Percentiles rank a stretch among this genome's conserved stretches.
These are phyloP conservation scores for Thelephora terrestris DNA, from an alignment of 1,284 basidiomycete genomes.

Conservation along the genomic window DNA sequence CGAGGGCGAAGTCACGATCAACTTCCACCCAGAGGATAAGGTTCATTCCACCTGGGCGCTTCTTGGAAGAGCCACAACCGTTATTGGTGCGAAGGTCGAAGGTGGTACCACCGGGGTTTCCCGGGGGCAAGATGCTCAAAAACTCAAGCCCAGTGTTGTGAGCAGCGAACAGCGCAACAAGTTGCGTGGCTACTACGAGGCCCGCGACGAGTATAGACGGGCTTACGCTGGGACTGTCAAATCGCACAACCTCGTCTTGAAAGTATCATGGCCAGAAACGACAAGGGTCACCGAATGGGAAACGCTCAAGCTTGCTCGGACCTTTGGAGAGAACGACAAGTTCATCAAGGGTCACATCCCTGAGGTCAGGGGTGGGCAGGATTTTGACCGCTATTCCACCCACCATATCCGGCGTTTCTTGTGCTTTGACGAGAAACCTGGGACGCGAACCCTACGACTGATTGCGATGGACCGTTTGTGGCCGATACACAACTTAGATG, in stretches of 20 bases:
- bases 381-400: constrained; percentile 7
- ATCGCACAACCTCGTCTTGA: constrained; percentile 6
- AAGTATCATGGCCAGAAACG: constrained; percentile 14
- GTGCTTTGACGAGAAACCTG: constrained; percentile 5
- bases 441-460: constrained; percentile 2
- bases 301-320: constrained; percentile 10
- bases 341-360: constrained; percentile 14
- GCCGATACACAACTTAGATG: constrained; percentile 8
- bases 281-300: constrained; percentile 8
- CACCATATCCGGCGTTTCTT: background rate
- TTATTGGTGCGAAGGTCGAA: background rate
- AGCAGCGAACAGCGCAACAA: no score
- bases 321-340: constrained; percentile 1
- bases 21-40: no score
- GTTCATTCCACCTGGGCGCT: background rate
- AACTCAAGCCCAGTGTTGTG: no score
- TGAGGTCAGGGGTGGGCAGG: constrained; percentile 5
- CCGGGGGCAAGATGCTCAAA: no score
- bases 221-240: background rate
- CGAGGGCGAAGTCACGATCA: no score
- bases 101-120: no score
- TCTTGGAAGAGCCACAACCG: background rate
- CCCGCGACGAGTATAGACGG: no score
- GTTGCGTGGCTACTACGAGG: no score
- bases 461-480: constrained; percentile 10